A percentile compares a stretch with the other conserved stretches of the same genome.
Evolutionary conservation across 306 rosid genomes (phyloP).

Genomic region (Lupinus albus): DNA sequence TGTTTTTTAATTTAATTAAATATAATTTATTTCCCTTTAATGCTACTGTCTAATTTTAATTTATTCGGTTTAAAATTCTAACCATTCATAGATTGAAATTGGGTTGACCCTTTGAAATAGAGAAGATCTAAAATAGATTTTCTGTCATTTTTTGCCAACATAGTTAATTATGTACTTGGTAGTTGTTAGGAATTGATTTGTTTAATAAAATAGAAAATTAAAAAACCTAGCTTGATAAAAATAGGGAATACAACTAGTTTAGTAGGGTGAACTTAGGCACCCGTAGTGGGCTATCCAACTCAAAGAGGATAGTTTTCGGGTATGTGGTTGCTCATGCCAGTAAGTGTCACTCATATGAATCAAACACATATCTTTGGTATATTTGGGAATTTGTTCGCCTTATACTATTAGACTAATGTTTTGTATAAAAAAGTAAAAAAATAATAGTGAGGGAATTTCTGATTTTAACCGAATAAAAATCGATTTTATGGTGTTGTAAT

Average conservation of each 20-base stretch:
- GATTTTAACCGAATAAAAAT: neutral
- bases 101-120: neutral
- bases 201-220: no score
- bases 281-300: no score
- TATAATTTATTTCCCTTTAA: neutral
- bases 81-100: neutral
- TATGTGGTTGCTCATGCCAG: no score
- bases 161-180: neutral
- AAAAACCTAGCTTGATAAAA: neutral
- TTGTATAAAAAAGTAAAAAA: no score
- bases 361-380: no score
- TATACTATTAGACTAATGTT: no score
- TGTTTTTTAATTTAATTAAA: neutral
- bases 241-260: no score
- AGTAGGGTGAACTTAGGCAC: no score
- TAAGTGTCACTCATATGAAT: no score
- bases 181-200: neutral
- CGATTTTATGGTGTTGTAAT: neutral
- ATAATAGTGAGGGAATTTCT: no score
- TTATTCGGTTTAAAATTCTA: neutral
- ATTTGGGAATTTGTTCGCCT: no score
- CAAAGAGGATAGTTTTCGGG: no score
- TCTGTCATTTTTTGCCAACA: neutral
- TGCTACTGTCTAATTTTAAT: neutral
- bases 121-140: neutral